A percentile compares a stretch with the other conserved stretches of the same genome.
phyloP scores from a whole-genome alignment of 2,329 filamentous ascomycete genomes.

The Arthroderma sp. region DNA sequence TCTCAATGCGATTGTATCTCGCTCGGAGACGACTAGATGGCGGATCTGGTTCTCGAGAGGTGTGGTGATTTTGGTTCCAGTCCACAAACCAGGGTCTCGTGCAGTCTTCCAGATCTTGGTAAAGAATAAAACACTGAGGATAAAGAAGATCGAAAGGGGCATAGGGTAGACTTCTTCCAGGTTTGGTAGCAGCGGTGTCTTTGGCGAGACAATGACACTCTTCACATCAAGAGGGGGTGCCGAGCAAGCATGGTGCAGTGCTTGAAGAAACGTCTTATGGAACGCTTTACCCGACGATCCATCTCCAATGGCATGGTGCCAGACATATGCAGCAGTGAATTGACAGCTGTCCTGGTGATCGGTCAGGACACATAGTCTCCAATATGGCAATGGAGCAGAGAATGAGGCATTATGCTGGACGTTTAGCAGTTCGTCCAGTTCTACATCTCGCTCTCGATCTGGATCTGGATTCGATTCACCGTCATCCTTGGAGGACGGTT shows the following conservation, averaged over 20 bases:
- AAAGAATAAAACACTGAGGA: constrained; percentile 24
- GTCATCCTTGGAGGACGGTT: constrained; percentile 16
- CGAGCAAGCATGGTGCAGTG: constrained; percentile 18
- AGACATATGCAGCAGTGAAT: constrained; percentile 38
- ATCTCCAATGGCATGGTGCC: constrained; percentile 40
- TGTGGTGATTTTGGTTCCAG: background rate
- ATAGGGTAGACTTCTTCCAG: constrained; percentile 34
- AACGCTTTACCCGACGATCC: constrained; percentile 37
- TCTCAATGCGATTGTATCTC: background rate
- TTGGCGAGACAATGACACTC: constrained; percentile 17
- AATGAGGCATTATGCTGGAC: constrained; percentile 33
- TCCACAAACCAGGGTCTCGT: constrained; percentile 4
- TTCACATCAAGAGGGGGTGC: constrained; percentile 14
- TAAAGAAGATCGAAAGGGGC: constrained; percentile 26
- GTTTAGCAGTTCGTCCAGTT: constrained; percentile 33
- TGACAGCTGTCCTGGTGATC: constrained; percentile 12
- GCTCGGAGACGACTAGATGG: background rate
- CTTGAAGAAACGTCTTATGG: constrained; percentile 32
- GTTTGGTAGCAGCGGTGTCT: constrained; percentile 27
- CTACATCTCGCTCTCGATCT: constrained; percentile 25
- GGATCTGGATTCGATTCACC: constrained; percentile 31
- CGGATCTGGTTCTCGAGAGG: background rate
- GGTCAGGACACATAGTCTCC: constrained; percentile 35
- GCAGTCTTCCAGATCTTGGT: constrained; percentile 6
- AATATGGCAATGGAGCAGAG: constrained; percentile 29